Conservation (phyloP, 345 rosid genomes). For the Bruguiera parviflora region DNA sequence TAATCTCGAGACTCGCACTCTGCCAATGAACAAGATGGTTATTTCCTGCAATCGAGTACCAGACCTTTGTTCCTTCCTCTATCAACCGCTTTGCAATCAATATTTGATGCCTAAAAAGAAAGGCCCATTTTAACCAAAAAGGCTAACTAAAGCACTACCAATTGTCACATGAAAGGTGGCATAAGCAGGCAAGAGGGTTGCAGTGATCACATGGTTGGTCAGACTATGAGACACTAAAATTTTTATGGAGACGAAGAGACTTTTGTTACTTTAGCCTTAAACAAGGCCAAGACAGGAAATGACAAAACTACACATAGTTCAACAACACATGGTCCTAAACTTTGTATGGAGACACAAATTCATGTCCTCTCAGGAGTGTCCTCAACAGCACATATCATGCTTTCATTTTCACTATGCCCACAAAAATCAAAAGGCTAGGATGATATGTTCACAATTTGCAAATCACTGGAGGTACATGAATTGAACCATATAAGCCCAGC, state of each 20-base stretch:
- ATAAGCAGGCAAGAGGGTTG: neutral
- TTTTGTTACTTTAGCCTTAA: too few species aligned
- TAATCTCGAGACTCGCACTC: slow-evolving; percentile 60
- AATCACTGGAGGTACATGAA: neutral
- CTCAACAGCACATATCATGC: too few species aligned
- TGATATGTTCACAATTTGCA: neutral
- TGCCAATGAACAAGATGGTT: slow-evolving; percentile 73
- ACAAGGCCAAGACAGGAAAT: too few species aligned
- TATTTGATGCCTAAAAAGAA: slow-evolving; percentile 62
- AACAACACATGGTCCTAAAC: too few species aligned
- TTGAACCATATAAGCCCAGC: neutral
- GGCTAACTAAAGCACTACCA: neutral
- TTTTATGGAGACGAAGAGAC: neutral
- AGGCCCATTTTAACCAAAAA: neutral
- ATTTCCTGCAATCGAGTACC: slow-evolving; percentile 70
- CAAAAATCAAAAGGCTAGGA: neutral
- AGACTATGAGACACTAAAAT: slow-evolving; percentile 3
- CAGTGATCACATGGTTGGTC: slow-evolving; percentile 6
- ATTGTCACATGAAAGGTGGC: slow-evolving; percentile 6
- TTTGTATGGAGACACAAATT: too few species aligned
- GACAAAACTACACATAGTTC: too few species aligned
- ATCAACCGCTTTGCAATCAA: slow-evolving; percentile 71
- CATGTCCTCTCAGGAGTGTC: too few species aligned
- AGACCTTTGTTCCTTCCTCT: slow-evolving; percentile 81
- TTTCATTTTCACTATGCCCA: too few species aligned